These are phyloP conservation scores for Earliella scabrosa DNA, from an alignment of 1,284 basidiomycete species.

Conservation along the genomic window DNA sequence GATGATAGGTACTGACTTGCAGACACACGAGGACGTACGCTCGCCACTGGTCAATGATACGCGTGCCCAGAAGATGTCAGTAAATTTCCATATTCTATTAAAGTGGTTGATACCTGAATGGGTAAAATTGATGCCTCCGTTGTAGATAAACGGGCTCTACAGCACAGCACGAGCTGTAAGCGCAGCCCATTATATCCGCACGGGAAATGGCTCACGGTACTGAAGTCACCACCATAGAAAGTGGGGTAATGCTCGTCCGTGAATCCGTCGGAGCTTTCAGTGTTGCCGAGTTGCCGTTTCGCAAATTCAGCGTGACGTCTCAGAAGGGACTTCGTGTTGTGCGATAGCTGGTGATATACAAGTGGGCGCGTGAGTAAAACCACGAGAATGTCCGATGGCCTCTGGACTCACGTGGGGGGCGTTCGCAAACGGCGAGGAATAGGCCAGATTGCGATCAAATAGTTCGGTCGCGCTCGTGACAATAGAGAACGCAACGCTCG, in stretches of 20 bases:
- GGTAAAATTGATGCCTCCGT: constrained; percentile 58
- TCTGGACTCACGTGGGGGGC: constrained; percentile 45
- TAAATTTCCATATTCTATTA: too few relatives aligned
- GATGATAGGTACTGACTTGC: too few relatives aligned
- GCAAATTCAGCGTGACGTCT: constrained; percentile 41
- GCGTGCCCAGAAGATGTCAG: too few relatives aligned
- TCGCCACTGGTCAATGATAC: constrained; percentile 48
- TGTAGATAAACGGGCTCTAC: constrained; percentile 59
- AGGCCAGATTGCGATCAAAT: constrained; percentile 51
- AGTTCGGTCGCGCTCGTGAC: constrained; percentile 34
- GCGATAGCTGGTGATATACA: constrained; percentile 38
- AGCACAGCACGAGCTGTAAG: too few relatives aligned
- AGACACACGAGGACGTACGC: too few relatives aligned
- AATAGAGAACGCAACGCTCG: constrained; percentile 12
- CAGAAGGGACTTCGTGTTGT: constrained; percentile 44
- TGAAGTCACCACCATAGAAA: constrained; percentile 57
- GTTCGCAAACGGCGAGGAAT: constrained; percentile 51
- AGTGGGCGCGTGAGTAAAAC: too few relatives aligned
- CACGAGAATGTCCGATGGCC: too few relatives aligned
- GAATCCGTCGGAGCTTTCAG: constrained; percentile 41
- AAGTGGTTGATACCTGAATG: too few relatives aligned
- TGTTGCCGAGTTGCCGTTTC: constrained; percentile 27
- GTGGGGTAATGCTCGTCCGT: constrained; percentile 57
- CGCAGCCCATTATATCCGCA: neutral
- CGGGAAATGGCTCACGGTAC: constrained; percentile 34